Evolutionary conservation across 164 flowering plant genomes (phyloP), one percentile per base, ranked within the genome.

Genomic region (Magnolia kwangsiensis): DNA sequence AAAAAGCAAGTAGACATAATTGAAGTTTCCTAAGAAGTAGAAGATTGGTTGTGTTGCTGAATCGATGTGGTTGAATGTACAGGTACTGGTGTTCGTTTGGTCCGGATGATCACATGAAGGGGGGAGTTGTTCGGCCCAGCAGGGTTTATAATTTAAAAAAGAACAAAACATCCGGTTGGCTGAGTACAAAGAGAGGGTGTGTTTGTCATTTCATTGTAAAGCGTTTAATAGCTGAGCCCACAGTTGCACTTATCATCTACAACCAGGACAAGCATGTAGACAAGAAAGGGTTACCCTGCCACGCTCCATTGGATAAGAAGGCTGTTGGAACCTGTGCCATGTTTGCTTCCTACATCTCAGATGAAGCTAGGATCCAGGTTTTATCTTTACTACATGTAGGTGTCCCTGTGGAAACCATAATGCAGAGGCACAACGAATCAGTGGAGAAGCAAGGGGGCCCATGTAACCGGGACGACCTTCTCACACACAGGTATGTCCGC

Each of bases 21-120:
- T 8, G 16, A 1, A 31, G 7, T 29, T 68, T 31, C 13, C 61
- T 10, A 10, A 16, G 16, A 55, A 10, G 13, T 27, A 31, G 50
- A 31, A 10, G 50, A 68, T 31, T 27, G 68, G 68, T 65, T 31
- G 18, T 19, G 6, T 68, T 29, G 27, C 20, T n/a, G 2, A 73
- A 69, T 68, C 18, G 21, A 3, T 45, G 61, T 19, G 63, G 58
- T 79, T 84, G 50, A 74, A 75, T 82, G n/a, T 83, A 77, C 85
- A 96, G 99, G 90, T 96, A 96, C 75, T 94, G 99, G 95, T 96
- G 99, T 80, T 94, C 99, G 18, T 96, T 91, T 89, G 99, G 99
- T 13, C 99, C 99, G 14, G 98, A 96, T 81, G 99, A 96, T 78
- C 94, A 89, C 74, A 82, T 98, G 79, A 87, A 89, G 73, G 98